Evolutionary conservation across 2,329 filamentous ascomycete genomes (phyloP).

Genomic region (Colletotrichum spaethianum): DNA sequence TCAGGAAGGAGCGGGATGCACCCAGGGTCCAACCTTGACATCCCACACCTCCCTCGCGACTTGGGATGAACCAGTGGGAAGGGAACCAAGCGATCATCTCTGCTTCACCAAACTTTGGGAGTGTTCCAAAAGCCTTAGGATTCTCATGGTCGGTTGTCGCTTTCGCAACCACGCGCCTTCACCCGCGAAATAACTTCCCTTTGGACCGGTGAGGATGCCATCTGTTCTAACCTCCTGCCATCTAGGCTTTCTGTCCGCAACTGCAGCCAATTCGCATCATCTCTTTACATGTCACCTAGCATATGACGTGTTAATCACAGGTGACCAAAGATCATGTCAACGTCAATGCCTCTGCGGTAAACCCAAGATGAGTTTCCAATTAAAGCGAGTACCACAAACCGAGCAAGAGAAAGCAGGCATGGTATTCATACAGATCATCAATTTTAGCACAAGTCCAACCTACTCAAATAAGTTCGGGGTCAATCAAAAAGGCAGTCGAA

Average conservation of each 20-base stretch:
- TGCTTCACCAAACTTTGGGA: too few relatives aligned
- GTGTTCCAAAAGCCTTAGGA: background rate
- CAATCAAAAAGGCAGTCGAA: too few relatives aligned
- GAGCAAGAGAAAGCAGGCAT: background rate
- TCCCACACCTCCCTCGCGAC: slow-evolving; percentile 30
- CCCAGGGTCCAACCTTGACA: slow-evolving; percentile 21
- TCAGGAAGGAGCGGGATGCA: slow-evolving; percentile 3
- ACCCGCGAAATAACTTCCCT: background rate
- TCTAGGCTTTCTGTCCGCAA: background rate
- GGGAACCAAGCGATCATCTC: background rate
- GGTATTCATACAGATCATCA: too few relatives aligned
- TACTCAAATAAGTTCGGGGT: background rate
- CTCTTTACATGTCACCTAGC: too few relatives aligned
- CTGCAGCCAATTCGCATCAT: background rate
- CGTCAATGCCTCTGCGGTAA: background rate
- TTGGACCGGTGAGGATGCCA: background rate
- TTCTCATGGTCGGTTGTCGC: background rate
- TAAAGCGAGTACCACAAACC: background rate
- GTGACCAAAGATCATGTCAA: too few relatives aligned
- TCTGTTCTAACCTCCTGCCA: background rate
- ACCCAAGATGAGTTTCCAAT: background rate
- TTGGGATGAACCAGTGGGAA: slow-evolving; percentile 32
- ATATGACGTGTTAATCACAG: too few relatives aligned
- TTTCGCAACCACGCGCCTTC: background rate
- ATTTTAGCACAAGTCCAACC: background rate